Percentiles rank a stretch among this genome's conserved stretches.
Evolutionary conservation across 148 eudicot species (phyloP).

Genomic region (Rheum nobile): DNA sequence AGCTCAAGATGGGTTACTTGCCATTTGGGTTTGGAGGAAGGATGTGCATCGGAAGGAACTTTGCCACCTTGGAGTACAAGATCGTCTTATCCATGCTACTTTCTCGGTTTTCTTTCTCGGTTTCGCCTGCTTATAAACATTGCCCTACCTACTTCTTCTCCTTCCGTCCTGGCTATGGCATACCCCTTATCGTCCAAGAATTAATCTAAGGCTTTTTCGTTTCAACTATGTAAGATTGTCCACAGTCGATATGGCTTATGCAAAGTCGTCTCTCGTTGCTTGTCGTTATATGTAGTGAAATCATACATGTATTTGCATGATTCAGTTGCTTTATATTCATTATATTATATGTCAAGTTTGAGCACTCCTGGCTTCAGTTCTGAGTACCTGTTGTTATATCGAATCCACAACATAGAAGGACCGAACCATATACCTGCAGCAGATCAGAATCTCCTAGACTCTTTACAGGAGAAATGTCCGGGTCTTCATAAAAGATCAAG

Average conservation of each 20-base stretch:
- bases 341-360: too few species aligned
- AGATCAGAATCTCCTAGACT: not conserved
- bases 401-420: not conserved
- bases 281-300: not conserved
- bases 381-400: not conserved
- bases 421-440: not conserved
- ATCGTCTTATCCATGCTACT: slow-evolving; percentile 49
- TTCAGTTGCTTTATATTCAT: not conserved
- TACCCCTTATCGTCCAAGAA: slow-evolving; percentile 38
- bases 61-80: slow-evolving; percentile 67
- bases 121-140: slow-evolving; percentile 60
- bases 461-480: not conserved
- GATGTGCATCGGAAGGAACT: slow-evolving; percentile 78
- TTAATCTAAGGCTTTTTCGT: not conserved
- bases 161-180: slow-evolving; percentile 52
- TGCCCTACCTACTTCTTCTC: slow-evolving; percentile 57
- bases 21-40: slow-evolving; percentile 96
- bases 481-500: not conserved
- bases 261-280: not conserved
- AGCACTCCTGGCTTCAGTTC: not conserved
- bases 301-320: not conserved
- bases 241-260: not conserved
- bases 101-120: slow-evolving; percentile 42
- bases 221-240: not conserved
- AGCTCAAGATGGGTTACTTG: slow-evolving; percentile 70